Percentiles rank a stretch among this genome's conserved stretches.
phyloP scores from a whole-genome alignment of 2,329 filamentous ascomycete genomes.

The Talaromyces sp. region DNA sequence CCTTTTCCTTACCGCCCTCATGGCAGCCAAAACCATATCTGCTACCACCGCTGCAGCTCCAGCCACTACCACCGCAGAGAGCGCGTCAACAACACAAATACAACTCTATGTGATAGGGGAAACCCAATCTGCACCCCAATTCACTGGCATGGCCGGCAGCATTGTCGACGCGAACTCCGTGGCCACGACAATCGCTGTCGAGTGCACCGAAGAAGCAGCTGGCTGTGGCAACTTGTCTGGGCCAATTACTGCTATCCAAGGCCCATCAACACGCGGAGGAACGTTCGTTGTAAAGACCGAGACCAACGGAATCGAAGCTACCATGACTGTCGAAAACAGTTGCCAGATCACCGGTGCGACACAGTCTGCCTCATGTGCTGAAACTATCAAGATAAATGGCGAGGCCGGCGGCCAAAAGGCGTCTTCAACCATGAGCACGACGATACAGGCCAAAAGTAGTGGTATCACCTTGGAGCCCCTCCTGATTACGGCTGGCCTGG shows the following conservation, averaged over 20 bases:
- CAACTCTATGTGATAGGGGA: slow-evolving; percentile 12
- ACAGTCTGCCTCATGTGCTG: slow-evolving; percentile 14
- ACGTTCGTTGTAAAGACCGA: slow-evolving; percentile 11
- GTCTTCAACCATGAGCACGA: slow-evolving; percentile 6
- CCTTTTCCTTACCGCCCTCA: too few species aligned
- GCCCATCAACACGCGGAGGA: slow-evolving; percentile 17
- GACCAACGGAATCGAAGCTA: slow-evolving; percentile 4
- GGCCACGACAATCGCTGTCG: slow-evolving; percentile 17
- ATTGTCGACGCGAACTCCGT: slow-evolving; percentile 15
- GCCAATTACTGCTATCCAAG: slow-evolving; percentile 17
- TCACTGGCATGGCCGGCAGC: slow-evolving; percentile 11
- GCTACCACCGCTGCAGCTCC: neutral
- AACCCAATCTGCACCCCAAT: slow-evolving; percentile 2
- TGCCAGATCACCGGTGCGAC: slow-evolving; percentile 17
- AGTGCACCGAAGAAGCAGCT: slow-evolving; percentile 4
- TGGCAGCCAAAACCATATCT: neutral
- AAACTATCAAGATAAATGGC: slow-evolving; percentile 3
- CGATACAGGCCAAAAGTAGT: neutral
- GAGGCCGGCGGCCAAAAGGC: neutral
- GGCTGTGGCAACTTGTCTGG: slow-evolving; percentile 9
- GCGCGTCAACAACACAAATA: slow-evolving; percentile 1
- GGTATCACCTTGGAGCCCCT: slow-evolving; percentile 14
- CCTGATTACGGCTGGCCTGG: slow-evolving; percentile 16
- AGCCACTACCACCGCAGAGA: neutral
- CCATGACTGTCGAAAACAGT: slow-evolving; percentile 9